Evolutionary conservation across 768 basidiomycete genomes (phyloP).

Genomic region (Galerina marginata): DNA sequence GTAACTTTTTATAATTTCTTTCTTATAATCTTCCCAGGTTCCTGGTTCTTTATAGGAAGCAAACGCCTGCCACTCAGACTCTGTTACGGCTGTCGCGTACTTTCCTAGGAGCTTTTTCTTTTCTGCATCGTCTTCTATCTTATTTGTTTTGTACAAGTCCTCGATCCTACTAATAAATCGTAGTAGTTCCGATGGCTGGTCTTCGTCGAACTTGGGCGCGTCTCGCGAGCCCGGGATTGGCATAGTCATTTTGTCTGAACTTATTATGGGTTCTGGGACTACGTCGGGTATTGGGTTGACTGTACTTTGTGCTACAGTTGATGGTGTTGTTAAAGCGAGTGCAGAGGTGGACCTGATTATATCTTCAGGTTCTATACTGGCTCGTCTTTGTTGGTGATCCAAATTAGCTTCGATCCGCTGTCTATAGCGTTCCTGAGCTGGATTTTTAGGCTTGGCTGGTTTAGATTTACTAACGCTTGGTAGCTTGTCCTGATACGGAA

Average conservation of each 20-base stretch:
- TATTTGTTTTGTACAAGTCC: not conserved
- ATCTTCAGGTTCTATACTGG: no score
- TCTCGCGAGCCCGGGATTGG: not conserved
- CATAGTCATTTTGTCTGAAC: not conserved
- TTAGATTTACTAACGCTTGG: no score
- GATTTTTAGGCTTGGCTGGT: no score
- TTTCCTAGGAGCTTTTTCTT: slow-evolving; percentile 1
- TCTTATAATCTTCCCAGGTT: not conserved
- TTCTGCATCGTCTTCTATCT: not conserved
- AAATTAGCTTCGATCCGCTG: no score
- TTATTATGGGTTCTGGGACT: no score
- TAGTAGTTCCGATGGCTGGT: not conserved
- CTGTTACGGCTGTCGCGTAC: not conserved
- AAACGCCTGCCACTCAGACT: not conserved
- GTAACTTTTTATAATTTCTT: not conserved
- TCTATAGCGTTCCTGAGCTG: no score
- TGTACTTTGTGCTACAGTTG: no score
- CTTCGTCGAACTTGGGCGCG: not conserved
- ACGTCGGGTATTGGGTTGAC: no score
- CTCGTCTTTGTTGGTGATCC: no score
- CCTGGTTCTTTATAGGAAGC: not conserved
- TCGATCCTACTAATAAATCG: not conserved
- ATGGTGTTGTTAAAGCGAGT: no score
- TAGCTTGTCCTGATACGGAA: no score
- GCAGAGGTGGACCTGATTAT: no score